Evolutionary conservation across 73 alveolate genomes (phyloP).

Genomic region (Paramecium sonneborni): DNA sequence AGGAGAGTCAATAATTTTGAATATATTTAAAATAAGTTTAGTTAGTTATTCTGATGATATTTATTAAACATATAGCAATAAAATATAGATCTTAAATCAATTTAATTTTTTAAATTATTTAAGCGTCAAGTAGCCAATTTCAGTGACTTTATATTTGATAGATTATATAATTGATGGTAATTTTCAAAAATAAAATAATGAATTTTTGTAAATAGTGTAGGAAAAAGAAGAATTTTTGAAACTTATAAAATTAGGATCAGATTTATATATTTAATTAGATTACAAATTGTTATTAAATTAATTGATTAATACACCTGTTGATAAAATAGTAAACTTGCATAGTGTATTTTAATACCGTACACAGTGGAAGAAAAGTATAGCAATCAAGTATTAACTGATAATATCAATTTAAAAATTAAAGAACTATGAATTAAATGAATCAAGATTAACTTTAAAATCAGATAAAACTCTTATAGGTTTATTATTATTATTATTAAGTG

Average conservation of each 20-base stretch:
- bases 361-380: conserved; percentile 49
- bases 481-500: conserved; percentile 34
- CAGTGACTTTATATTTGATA: not conserved
- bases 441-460: not conserved
- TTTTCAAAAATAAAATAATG: no score
- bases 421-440: conserved; percentile 54
- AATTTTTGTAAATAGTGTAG: not conserved
- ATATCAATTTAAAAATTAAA: not conserved
- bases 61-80: conserved; percentile 47
- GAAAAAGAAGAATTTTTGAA: not conserved
- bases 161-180: not conserved
- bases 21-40: not conserved
- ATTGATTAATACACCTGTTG: not conserved
- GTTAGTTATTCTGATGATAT: conserved; percentile 15
- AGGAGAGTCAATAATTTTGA: not conserved
- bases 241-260: not conserved
- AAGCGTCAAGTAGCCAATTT: conserved; percentile 34
- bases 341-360: not conserved
- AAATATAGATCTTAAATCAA: conserved; percentile 35
- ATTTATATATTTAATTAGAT: not conserved
- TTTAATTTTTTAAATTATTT: conserved; percentile 34
- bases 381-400: not conserved
- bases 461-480: conserved; percentile 64
- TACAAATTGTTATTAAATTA: not conserved
- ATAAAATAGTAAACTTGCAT: not conserved